Base-by-base conservation (phyloP, 1,139 yeast species). In the Starmera stellimalicola region DNA sequence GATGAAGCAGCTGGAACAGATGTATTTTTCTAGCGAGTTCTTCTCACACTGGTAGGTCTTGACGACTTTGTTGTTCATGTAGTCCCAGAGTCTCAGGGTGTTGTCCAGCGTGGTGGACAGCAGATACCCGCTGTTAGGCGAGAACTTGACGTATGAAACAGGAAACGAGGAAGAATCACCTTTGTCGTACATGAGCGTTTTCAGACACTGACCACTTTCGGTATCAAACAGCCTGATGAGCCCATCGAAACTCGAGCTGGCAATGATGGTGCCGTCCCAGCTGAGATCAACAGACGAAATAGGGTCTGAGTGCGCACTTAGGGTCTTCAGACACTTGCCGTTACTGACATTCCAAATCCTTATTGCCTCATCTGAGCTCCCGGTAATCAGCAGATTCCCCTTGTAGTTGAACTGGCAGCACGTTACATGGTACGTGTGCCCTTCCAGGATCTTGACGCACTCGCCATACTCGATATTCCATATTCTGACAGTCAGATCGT, bases 281-380 rank as follows among this genome's bases (percentile, higher is more conserved):
- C 76, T 67, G 34, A 91, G 60, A 43, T 83, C 76, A 2, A 88
- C 63, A 0, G 84, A 69, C 31, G 84, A 76, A 2, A 91, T 82
- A 0, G 97, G 94, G 46, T 87, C 97, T 0, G 94, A 75, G 55
- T 91, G 98, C 0, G 98, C 97, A 14, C 95, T 84, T 37, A 91
- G 62, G 0, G 94, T 84, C 49, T 82, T 77, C 45, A 87, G 59
- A 33, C 83, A 72, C 32, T 68, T 68, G 0, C 94, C 93, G 18
- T 77, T 67, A 25, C 71, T 62, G 6, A 81, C 71, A 55, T 88
- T 96, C 98, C 98, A 91, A 4, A 88, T 69, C 32, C 87, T 72
- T 16, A 91, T 79, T 31, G 88, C 87, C 50, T 91, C 98, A 55
- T 91, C 98, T 28, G 93, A 77, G 2, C 94, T 75, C 0, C 95